A percentile compares a stretch with the other conserved stretches of the same genome.
Evolutionary conservation across 2,329 filamentous ascomycete species (phyloP).

Genomic region (Xylariaceae sp.): DNA sequence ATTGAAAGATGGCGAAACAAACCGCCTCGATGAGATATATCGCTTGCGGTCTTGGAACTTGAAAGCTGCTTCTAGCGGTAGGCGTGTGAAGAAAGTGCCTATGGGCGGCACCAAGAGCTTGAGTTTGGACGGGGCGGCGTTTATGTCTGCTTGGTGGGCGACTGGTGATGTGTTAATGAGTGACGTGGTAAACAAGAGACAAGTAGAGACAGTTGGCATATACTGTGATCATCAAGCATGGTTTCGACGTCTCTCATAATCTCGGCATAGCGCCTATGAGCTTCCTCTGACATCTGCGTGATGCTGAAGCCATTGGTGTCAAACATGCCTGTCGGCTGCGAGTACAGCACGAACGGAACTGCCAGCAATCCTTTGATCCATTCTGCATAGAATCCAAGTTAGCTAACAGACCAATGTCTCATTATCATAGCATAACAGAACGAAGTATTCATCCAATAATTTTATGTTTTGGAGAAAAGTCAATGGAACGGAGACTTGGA

Average conservation of each 20-base stretch:
- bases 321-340: conserved; percentile 85
- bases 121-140: conserved; percentile 76
- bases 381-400: conserved; percentile 56
- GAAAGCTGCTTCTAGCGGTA: conserved; percentile 86
- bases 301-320: conserved; percentile 63
- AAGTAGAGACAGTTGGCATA: conserved; percentile 17
- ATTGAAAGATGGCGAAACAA: conserved; percentile 96
- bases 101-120: conserved; percentile 87
- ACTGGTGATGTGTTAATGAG: conserved; percentile 44
- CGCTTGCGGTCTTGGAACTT: conserved; percentile 81
- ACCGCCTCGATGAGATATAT: conserved; percentile 84
- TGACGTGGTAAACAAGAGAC: conserved; percentile 6
- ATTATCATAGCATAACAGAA: not conserved
- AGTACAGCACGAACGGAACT: conserved; percentile 94
- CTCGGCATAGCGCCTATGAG: conserved; percentile 86
- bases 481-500: no score
- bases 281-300: conserved; percentile 69
- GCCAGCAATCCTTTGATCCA: conserved; percentile 96
- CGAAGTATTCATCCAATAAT: not conserved
- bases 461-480: not conserved
- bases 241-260: conserved; percentile 92
- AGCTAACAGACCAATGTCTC: no score
- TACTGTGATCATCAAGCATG: conserved; percentile 89
- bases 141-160: conserved; percentile 61
- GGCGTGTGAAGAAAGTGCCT: conserved; percentile 87